Evolutionary conservation across 352 stramenopile genomes (phyloP).

Genomic region (Phytophthora podocarpi): DNA sequence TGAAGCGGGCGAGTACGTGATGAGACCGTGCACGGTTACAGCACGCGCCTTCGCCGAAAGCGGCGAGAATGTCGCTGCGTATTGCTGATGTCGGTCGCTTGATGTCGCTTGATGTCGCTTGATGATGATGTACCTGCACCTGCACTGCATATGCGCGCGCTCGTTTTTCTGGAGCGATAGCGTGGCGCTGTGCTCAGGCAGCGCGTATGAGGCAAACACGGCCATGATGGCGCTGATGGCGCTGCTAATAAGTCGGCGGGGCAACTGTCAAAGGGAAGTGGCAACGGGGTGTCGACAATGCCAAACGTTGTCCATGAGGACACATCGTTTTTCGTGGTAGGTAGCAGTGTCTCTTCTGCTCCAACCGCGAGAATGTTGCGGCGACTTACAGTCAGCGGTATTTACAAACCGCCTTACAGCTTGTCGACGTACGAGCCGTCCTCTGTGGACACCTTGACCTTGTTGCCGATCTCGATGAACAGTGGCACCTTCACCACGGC

Average conservation of each 20-base stretch:
- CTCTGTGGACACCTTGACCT: constrained; percentile 75
- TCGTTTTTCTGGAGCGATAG: background rate
- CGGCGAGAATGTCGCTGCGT: background rate
- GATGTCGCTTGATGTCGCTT: background rate
- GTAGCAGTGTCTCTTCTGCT: constrained; percentile 11
- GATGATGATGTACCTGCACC: too few relatives aligned
- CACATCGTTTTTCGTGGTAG: background rate
- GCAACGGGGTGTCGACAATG: constrained; percentile 17
- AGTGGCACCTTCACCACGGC: constrained; percentile 83
- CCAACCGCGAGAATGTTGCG: background rate
- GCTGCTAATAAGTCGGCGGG: background rate
- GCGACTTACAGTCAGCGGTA: background rate
- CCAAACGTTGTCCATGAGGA: constrained; percentile 3
- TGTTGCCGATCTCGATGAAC: constrained; percentile 81
- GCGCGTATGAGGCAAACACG: too few relatives aligned
- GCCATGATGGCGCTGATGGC: too few relatives aligned
- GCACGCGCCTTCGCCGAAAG: constrained; percentile 1
- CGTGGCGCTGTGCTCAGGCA: too few relatives aligned
- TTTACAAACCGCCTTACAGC: constrained; percentile 33
- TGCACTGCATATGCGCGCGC: background rate
- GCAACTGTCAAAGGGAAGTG: constrained; percentile 11
- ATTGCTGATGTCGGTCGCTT: background rate
- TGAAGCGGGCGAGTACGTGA: constrained; percentile 16
- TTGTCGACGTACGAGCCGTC: constrained; percentile 84
- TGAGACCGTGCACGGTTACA: constrained; percentile 3